These are phyloP conservation scores for Cenchrus fungigraminus DNA, from an alignment of 176 grass and related monocot genomes.

Conservation along the genomic window DNA sequence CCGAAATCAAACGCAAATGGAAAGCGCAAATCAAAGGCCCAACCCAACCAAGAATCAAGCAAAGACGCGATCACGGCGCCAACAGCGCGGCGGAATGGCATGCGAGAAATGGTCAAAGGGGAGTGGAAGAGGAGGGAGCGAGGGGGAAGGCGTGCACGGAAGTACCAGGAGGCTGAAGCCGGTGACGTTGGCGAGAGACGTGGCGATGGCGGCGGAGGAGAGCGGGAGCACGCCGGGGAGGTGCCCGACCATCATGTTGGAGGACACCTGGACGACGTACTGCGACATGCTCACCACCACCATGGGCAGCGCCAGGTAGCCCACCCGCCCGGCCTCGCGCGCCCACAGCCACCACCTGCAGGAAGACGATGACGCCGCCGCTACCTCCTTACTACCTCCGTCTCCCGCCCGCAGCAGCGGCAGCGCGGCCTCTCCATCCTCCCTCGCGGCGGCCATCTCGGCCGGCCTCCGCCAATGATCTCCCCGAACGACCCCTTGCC, in stretches of 20 bases:
- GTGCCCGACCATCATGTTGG: constrained; percentile 1
- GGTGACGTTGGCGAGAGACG: constrained; percentile 79
- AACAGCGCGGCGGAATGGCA: background rate
- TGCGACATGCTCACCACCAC: constrained; percentile 55
- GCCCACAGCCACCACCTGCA: constrained; percentile 21
- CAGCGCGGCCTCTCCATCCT: background rate
- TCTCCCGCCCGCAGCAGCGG: constrained; percentile 5
- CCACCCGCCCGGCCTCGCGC: constrained; percentile 40
- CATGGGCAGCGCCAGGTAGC: constrained; percentile 67
- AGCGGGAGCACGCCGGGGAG: constrained; percentile 80
- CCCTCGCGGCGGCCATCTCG: constrained; percentile 1
- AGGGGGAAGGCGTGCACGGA: background rate
- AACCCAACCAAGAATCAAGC: no score
- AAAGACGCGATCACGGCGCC: background rate
- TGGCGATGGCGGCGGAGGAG: constrained; percentile 79
- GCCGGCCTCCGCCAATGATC: background rate
- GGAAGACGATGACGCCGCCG: no score
- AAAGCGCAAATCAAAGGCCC: no score
- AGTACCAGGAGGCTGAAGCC: constrained; percentile 94
- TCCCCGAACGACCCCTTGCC: no score
- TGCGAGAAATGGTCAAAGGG: background rate
- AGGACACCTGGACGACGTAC: constrained; percentile 65
- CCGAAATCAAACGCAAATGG: background rate
- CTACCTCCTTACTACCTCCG: background rate
- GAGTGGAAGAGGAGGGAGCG: no score